A percentile compares a stretch with the other conserved stretches of the same genome.
Conservation (phyloP, 176 grass and related monocot species). For the Carex kokanica region DNA sequence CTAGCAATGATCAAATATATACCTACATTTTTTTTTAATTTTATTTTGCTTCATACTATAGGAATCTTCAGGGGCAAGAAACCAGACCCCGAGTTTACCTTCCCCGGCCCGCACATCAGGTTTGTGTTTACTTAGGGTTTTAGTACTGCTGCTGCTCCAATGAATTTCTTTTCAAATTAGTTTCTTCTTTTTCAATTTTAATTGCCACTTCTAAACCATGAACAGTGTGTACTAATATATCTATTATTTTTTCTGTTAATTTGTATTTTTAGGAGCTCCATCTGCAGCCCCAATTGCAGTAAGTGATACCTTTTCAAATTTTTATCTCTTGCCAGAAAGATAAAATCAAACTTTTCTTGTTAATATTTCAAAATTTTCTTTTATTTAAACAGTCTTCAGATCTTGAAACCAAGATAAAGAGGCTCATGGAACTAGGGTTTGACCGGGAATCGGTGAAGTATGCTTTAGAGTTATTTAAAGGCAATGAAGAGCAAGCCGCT, state of each 20-base stretch:
- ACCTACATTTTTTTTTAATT: conserved; percentile 21
- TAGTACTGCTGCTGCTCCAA: not conserved
- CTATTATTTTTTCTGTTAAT: conserved; percentile 34
- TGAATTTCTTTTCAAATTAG: too few species aligned
- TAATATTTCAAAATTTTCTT: not conserved
- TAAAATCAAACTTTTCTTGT: not conserved
- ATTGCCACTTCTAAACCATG: conserved; percentile 2
- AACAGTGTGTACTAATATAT: conserved; percentile 19
- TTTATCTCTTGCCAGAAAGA: not conserved
- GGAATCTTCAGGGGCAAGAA: conserved; percentile 57
- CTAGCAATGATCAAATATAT: too few species aligned
- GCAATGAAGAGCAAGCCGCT: conserved; percentile 90
- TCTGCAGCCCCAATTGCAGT: conserved; percentile 41
- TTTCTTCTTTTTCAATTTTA: conserved; percentile 11
- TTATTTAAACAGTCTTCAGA: conserved; percentile 48
- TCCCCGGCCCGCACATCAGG: conserved; percentile 32
- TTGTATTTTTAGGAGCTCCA: conserved; percentile 39
- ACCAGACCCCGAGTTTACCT: conserved; percentile 38
- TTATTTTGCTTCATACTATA: conserved; percentile 31
- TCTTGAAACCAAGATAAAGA: conserved; percentile 68
- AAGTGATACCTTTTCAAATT: conserved; percentile 12
- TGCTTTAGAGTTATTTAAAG: conserved; percentile 72
- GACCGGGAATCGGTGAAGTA: conserved; percentile 63
- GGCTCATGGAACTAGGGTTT: conserved; percentile 88
- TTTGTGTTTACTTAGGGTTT: conserved; percentile 23